Evolutionary conservation across 805 yeast species (phyloP), one percentile per base, ranked within the genome.

Genomic region (Kuraishia borneana): DNA sequence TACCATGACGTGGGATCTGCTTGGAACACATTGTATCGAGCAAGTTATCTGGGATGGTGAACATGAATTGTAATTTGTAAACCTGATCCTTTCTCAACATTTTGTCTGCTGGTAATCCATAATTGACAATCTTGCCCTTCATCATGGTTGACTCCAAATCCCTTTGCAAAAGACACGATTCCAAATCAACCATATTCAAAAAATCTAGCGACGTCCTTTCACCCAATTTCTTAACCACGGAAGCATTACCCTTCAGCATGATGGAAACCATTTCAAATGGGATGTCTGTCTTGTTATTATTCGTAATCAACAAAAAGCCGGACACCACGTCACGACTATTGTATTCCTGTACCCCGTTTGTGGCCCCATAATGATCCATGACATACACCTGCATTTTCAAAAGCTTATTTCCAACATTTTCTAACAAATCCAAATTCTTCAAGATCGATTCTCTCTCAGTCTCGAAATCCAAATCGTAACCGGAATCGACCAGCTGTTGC

Each of bases 121-220:
- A 25, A 16, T 25, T 25, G 16, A 25, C 28, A 7, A 25, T 8
- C 13, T 12, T 6, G 12, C 22, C 18, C 2, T 20, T 16, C 23
- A 31, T 36, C 3, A 16, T 10, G 20, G 30, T 34, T 7, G 25
- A 6, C 16, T 18, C 29, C 6, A n/a, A 17, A 2, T 17, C 17
- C 3, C 27, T 33, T 9, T 14, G 16, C n/a, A 26, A 18, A 14
- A 39, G 32, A 19, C 35, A 36, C n/a, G 36, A 32, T 21, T 39
- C 42, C 26, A 39, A 34, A 21, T 39, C 42, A 13, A 39, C 34
- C 42, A 39, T 39, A 17, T 33, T 33, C 34, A 39, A 30, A 25
- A 39, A 39, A n/a, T 22, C 30, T n/a, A 34, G 39, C 19, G 27
- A 33, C 14, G 29, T 33, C 20, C 33, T 36, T 9, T 33, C 34